Evolutionary conservation across 768 basidiomycete genomes (phyloP).

Genomic region (Saitozyma podzolica): DNA sequence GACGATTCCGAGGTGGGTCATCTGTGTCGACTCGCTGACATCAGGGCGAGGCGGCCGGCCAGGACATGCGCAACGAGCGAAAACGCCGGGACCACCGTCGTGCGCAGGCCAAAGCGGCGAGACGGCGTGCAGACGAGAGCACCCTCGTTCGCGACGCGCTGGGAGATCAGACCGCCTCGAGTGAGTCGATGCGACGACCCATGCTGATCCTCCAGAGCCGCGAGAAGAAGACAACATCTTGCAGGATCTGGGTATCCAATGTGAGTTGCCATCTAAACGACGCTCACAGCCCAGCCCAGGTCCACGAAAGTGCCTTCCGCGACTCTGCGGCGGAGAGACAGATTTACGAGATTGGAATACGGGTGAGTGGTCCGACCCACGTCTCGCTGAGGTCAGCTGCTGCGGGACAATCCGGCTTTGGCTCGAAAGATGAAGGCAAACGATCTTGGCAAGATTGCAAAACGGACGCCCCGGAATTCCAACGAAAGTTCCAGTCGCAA

Average conservation of each 20-base stretch:
- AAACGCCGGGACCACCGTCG: constrained; percentile 10
- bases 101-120: too few species aligned
- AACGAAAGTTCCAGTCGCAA: not conserved
- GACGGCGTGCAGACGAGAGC: not conserved
- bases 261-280: constrained; percentile 5
- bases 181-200: constrained; percentile 1
- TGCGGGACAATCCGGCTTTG: constrained; percentile 29
- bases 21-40: not conserved
- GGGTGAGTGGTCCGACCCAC: constrained; percentile 16
- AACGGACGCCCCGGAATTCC: not conserved
- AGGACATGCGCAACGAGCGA: constrained; percentile 29
- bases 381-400: constrained; percentile 16
- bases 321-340: constrained; percentile 38
- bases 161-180: not conserved
- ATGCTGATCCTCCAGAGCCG: not conserved
- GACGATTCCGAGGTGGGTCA: constrained; percentile 23
- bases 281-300: constrained; percentile 18
- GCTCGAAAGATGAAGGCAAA: constrained; percentile 41
- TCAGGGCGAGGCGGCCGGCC: constrained; percentile 25
- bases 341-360: constrained; percentile 41
- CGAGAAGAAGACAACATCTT: constrained; percentile 14
- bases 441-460: constrained; percentile 37
- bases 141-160: too few species aligned
- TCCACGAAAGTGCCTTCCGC: constrained; percentile 34
- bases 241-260: constrained; percentile 3